These are phyloP conservation scores for Epichloe glyceriae DNA, from an alignment of 2,329 filamentous ascomycete genomes.

Conservation along the genomic window DNA sequence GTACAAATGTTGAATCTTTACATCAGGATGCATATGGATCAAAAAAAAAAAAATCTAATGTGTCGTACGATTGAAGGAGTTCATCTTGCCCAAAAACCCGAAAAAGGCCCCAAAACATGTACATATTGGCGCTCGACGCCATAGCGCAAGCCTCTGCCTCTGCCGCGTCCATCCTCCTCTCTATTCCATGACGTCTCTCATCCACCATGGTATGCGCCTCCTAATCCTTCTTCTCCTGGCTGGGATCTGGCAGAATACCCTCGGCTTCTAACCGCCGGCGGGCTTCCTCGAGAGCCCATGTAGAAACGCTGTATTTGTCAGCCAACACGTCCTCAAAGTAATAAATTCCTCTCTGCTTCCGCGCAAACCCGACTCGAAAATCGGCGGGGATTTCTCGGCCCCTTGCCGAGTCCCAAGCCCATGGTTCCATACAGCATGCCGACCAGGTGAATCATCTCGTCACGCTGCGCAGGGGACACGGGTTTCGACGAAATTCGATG, in stretches of 20 bases:
- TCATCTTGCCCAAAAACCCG: conserved; percentile 10
- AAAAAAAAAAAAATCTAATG: conserved; percentile 14
- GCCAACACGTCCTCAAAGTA: neutral
- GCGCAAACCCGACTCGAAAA: neutral
- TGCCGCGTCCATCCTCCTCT: neutral
- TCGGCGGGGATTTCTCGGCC: neutral
- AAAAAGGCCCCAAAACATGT: conserved; percentile 19
- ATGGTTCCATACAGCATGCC: no score
- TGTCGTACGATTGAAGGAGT: conserved; percentile 18
- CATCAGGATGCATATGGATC: neutral
- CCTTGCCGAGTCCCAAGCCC: neutral
- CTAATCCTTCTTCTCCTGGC: conserved; percentile 40
- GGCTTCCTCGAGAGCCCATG: conserved; percentile 96
- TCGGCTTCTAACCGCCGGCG: conserved; percentile 89
- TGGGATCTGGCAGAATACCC: conserved; percentile 72
- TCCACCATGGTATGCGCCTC: neutral
- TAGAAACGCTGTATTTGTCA: conserved; percentile 66
- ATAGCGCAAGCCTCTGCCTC: neutral
- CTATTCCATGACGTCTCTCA: conserved; percentile 1
- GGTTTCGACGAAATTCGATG: neutral
- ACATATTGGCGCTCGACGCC: conserved; percentile 12
- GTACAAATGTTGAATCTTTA: neutral
- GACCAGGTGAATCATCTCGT: no score
- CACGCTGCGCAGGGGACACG: neutral
- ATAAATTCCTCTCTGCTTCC: neutral